Evolutionary conservation across 2,329 filamentous ascomycete species (phyloP).

Genomic region (Fusarium verrucosum): DNA sequence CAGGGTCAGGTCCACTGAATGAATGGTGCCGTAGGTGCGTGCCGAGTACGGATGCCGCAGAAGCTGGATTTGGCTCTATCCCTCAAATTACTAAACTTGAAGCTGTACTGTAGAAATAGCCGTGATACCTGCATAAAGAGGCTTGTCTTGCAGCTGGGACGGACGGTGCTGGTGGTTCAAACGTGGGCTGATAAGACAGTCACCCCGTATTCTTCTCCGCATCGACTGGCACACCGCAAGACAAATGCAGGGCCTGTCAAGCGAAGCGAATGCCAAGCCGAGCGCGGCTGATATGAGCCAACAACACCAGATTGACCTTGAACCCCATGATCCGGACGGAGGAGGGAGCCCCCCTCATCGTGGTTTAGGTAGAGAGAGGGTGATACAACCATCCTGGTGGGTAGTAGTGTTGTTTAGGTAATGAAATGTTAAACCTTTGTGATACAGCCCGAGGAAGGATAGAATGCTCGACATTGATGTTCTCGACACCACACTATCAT

Average conservation of each 20-base stretch:
- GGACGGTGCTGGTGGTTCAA: conserved; percentile 1
- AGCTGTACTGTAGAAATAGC: neutral
- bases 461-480: neutral
- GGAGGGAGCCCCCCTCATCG: conserved; percentile 8
- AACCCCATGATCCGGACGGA: conserved; percentile 16
- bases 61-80: neutral
- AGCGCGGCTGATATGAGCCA: conserved; percentile 30
- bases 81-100: neutral
- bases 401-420: conserved; percentile 19
- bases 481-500: conserved; percentile 3
- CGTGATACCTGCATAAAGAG: conserved; percentile 1
- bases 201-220: conserved; percentile 19
- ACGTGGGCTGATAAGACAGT: conserved; percentile 33
- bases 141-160: neutral
- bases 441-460: neutral
- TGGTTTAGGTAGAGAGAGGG: neutral
- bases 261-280: conserved; percentile 20
- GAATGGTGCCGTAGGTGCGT: neutral
- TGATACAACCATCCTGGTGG: neutral
- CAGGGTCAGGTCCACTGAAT: conserved; percentile 1
- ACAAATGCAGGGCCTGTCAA: conserved; percentile 16
- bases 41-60: neutral
- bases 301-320: conserved; percentile 6
- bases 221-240: conserved; percentile 22
- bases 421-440: neutral